Evolutionary conservation across 202 grass and related monocot genomes (phyloP), one percentile per base, ranked within the genome.

Genomic region (Setaria italica): DNA sequence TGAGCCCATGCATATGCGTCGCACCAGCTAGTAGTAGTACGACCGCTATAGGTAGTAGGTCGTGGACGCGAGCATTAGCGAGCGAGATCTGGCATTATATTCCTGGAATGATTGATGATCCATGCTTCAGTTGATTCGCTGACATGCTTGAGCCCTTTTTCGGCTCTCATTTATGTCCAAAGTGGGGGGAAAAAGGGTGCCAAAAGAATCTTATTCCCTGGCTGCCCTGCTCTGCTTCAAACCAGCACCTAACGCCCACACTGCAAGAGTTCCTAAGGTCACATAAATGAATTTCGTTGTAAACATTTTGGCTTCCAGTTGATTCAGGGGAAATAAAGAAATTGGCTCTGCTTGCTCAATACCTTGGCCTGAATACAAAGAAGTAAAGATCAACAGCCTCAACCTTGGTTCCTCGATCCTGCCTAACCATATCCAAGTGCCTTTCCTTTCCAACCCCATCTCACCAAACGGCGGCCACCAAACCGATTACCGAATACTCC

Each of bases 31-130:
- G 8, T 46, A 2, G 39, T 50, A 72, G 45, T 72, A 72, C 47
- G 21, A 13, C 63, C 15, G 4, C 21, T 9, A 37, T 82, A 82
- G 50, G 76, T 72, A 71, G 74, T 80, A 74, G 21, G 34, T 68
- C n/a, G 33, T 79, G 80, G 78, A 68, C 77, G 4, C 6, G 58
- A 20, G 67, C 78, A 82, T 87, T 59, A 76, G n/a, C 39, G 8
- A 33, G 4, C 6, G 17, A 3, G 8, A 67, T 37, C 63, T 72
- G 20, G 4, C 54, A 45, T 78, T 65, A 64, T 73, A 37, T 84
- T 67, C 75, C 81, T 65, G 9, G 32, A 74, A 84, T 69, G 88
- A 87, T 87, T 87, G 83, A 77, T 77, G 70, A 81, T 75, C 48
- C 51, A 49, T 68, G 19, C 49, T 74, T 47, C 19, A 7, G 48